Conservation (phyloP, 129 eudicot species). For the Tagetes erecta region DNA sequence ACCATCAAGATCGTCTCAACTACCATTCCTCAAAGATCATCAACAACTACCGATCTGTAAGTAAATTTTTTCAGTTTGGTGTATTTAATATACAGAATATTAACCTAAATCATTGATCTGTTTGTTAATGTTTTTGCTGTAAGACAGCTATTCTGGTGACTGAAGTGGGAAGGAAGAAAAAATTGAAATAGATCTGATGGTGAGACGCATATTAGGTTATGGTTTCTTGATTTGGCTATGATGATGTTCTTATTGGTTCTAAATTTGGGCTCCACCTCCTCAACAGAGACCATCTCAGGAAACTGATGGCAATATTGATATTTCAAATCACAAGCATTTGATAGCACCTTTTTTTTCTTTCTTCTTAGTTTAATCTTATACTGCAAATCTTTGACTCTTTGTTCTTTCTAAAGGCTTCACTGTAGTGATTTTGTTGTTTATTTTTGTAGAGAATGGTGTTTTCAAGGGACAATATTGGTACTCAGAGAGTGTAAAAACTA, state of each 20-base stretch:
- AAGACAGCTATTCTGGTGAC: conserved; percentile 26
- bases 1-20: conserved; percentile 62
- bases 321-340: conserved; percentile 31
- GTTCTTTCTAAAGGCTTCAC: conserved; percentile 6
- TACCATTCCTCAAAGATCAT: conserved; percentile 37
- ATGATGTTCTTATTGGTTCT: conserved; percentile 4
- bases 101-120: conserved; percentile 2
- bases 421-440: conserved; percentile 24
- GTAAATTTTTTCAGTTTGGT: conserved; percentile 31
- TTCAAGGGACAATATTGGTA: too few species aligned
- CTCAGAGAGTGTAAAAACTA: too few species aligned
- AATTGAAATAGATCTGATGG: conserved; percentile 94
- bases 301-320: conserved; percentile 40
- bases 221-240: not conserved
- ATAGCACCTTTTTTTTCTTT: not conserved
- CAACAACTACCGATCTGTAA: conserved; percentile 53
- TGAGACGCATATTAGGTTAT: conserved; percentile 38
- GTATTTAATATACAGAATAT: conserved; percentile 1
- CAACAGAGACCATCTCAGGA: conserved; percentile 52
- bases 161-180: conserved; percentile 57
- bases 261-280: conserved; percentile 54
- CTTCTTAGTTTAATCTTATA: not conserved
- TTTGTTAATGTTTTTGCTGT: conserved; percentile 37
- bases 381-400: not conserved
- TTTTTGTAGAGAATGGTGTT: too few species aligned